These are phyloP conservation scores for Entomortierella beljakovae DNA, from an alignment of 192 early-diverging fungal species.

Conservation along the genomic window DNA sequence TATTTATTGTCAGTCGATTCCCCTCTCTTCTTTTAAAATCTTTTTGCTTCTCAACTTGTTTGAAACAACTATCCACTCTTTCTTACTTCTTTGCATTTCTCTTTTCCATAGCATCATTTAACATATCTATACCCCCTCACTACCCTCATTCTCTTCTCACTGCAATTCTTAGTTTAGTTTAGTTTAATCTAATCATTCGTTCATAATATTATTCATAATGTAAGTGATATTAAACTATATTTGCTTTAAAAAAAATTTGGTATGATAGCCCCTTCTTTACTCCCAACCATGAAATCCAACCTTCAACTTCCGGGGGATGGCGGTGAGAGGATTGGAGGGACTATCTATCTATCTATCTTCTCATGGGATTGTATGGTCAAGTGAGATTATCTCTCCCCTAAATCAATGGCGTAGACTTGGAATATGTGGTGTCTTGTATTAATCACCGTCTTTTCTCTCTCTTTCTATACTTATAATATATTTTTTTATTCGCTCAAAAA, in stretches of 20 bases:
- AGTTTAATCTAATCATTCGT: background rate
- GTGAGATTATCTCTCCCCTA: background rate
- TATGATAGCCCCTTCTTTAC: background rate
- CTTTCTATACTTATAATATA: conserved; percentile 9
- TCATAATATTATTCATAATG: conserved; percentile 14
- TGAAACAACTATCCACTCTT: no score
- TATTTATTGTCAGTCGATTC: no score
- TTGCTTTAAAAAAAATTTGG: background rate
- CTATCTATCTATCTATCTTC: background rate
- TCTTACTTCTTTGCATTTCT: background rate
- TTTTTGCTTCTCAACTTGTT: no score
- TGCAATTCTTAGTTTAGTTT: background rate
- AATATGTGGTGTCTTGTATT: conserved; percentile 16
- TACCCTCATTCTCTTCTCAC: no score
- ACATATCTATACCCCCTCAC: no score
- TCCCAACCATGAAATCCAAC: background rate
- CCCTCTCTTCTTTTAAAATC: no score
- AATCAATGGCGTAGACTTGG: background rate
- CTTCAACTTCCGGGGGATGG: no score
- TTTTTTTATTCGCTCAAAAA: background rate
- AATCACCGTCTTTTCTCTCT: conserved; percentile 6
- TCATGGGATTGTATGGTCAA: conserved; percentile 5
- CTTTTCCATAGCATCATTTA: no score
- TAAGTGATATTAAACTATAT: conserved; percentile 7
- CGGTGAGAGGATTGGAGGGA: background rate